Percentiles rank a stretch among this genome's conserved stretches.
These are phyloP conservation scores for Oropetium thomaeum DNA, from an alignment of 176 grass and related monocot species.

Conservation along the genomic window DNA sequence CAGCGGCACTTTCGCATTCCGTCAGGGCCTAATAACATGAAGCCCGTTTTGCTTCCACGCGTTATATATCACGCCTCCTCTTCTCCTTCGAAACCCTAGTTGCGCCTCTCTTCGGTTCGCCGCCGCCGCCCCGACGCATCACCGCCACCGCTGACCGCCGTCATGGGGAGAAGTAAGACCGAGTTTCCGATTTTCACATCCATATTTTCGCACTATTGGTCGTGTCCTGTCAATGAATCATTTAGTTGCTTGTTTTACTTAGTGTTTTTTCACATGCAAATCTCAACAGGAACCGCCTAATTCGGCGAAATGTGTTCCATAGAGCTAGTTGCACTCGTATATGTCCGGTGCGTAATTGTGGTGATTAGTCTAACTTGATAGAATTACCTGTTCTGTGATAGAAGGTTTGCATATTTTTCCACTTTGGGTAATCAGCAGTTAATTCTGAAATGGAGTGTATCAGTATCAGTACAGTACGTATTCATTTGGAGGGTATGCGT, in stretches of 20 bases:
- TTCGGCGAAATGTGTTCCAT: neutral
- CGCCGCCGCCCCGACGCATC: neutral
- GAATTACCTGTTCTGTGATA: neutral
- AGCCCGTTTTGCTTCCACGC: neutral
- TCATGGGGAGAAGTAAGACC: conserved; percentile 56
- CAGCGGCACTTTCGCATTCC: neutral
- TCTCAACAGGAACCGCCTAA: neutral
- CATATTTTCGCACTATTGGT: neutral
- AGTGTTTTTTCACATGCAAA: neutral
- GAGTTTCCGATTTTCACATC: neutral
- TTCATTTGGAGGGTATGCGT: no score
- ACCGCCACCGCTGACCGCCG: neutral
- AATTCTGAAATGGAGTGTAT: no score
- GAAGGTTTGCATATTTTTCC: neutral
- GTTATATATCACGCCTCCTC: conserved; percentile 11
- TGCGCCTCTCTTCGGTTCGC: neutral
- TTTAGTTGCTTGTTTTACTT: neutral
- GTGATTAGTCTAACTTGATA: neutral
- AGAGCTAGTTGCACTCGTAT: neutral
- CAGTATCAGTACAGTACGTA: no score
- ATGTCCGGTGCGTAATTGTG: neutral
- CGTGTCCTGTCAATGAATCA: neutral
- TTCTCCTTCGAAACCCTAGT: conserved; percentile 14
- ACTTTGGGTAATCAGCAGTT: neutral
- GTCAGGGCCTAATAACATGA: no score